A percentile compares a stretch with the other conserved stretches of the same genome.
phyloP scores from a whole-genome alignment of 495 filamentous ascomycete genomes.

The Poronia punctata region DNA sequence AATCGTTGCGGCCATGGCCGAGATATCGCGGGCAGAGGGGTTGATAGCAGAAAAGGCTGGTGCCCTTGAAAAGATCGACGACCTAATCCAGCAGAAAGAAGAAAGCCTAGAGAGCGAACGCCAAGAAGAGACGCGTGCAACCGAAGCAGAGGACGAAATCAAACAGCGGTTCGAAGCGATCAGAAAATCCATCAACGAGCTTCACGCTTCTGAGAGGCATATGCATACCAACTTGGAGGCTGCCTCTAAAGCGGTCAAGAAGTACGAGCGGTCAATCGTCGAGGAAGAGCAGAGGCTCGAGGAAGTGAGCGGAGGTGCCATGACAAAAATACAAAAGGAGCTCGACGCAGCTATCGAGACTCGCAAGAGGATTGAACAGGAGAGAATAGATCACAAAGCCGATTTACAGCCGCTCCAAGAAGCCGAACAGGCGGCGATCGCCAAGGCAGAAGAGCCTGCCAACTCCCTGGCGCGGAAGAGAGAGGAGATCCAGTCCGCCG shows the following conservation, averaged over 20 bases:
- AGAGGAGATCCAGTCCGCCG: slow-evolving; percentile 44
- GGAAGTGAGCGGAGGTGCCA: slow-evolving; percentile 46
- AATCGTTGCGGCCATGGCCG: slow-evolving; percentile 26
- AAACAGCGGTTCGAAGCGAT: slow-evolving; percentile 29
- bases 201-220: slow-evolving; percentile 41
- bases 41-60: slow-evolving; percentile 21
- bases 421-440: slow-evolving; percentile 24
- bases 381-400: slow-evolving; percentile 30
- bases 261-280: slow-evolving; percentile 31
- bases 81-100: slow-evolving; percentile 21
- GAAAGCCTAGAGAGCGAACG: slow-evolving; percentile 14
- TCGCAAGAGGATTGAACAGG: slow-evolving; percentile 35
- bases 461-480: slow-evolving; percentile 34
- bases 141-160: slow-evolving; percentile 28
- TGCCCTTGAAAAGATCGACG: slow-evolving; percentile 20
- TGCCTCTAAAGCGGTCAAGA: slow-evolving; percentile 28
- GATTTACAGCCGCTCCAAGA: slow-evolving; percentile 10
- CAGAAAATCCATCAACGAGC: slow-evolving; percentile 19
- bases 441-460: slow-evolving; percentile 25
- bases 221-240: slow-evolving; percentile 33
- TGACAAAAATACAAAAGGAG: slow-evolving; percentile 29
- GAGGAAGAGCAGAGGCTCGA: slow-evolving; percentile 42
- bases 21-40: slow-evolving; percentile 19
- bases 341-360: slow-evolving; percentile 44
- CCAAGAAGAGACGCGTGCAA: slow-evolving; percentile 32